These are phyloP conservation scores for Phytophthora sojae DNA, from an alignment of 352 stramenopile genomes.

Conservation along the genomic window DNA sequence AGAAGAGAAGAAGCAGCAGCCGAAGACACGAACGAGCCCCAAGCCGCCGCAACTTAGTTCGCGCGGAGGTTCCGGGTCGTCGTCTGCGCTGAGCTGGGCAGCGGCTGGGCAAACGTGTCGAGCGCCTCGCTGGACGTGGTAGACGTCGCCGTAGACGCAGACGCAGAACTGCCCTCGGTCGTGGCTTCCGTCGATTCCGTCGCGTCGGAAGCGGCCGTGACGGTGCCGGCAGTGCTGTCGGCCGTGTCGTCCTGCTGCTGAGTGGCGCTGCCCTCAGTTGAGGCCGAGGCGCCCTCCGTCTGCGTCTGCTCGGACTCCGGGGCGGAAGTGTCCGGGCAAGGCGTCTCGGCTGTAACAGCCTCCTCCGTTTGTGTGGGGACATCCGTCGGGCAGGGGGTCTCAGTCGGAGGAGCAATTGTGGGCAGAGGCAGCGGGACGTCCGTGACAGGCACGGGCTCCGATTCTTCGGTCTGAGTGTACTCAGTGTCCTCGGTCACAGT, in stretches of 20 bases:
- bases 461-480: slow-evolving; percentile 11
- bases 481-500: slow-evolving; percentile 1
- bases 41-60: slow-evolving; percentile 15
- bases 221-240: not conserved
- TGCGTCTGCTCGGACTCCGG: slow-evolving; percentile 5
- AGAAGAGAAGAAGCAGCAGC: slow-evolving; percentile 15
- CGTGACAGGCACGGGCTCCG: slow-evolving; percentile 15
- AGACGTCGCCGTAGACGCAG: not conserved
- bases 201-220: not conserved
- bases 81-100: slow-evolving; percentile 10
- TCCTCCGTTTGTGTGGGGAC: too few relatives aligned
- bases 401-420: slow-evolving; percentile 13
- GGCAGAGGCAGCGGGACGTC: slow-evolving; percentile 20
- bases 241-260: slow-evolving; percentile 16
- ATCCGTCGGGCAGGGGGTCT: slow-evolving; percentile 13
- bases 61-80: slow-evolving; percentile 29
- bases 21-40: slow-evolving; percentile 15
- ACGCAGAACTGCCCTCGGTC: not conserved
- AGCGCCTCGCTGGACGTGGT: slow-evolving; percentile 4
- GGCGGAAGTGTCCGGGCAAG: not conserved
- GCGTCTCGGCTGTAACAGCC: too few relatives aligned
- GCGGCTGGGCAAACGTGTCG: slow-evolving; percentile 29
- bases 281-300: slow-evolving; percentile 4
- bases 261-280: not conserved
- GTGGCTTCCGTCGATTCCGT: not conserved